A percentile compares a stretch with the other conserved stretches of the same genome.
Conservation (phyloP, 306 rosid genomes). For the Castanopsis chinensis region DNA sequence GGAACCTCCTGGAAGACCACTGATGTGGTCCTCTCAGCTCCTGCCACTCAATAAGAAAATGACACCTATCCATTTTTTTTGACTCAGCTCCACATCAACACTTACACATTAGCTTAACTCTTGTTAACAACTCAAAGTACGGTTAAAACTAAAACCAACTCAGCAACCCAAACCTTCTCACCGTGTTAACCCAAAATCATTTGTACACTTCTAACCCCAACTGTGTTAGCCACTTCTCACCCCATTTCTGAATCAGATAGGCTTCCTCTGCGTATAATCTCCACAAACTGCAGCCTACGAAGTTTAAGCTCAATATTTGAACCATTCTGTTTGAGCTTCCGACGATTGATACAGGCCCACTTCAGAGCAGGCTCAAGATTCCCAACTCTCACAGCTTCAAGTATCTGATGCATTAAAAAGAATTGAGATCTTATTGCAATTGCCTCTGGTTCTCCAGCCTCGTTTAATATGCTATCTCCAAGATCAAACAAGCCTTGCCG, state of each 20-base stretch:
- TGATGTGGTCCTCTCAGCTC: too few relatives aligned
- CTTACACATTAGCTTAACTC: too few relatives aligned
- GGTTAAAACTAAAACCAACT: too few relatives aligned
- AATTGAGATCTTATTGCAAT: slow-evolving; percentile 56
- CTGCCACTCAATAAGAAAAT: too few relatives aligned
- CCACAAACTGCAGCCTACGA: slow-evolving; percentile 64
- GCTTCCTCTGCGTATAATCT: slow-evolving; percentile 55
- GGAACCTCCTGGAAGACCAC: too few relatives aligned
- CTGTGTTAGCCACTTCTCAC: too few relatives aligned
- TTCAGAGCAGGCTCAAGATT: slow-evolving; percentile 78
- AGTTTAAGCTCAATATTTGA: slow-evolving; percentile 69
- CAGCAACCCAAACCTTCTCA: too few relatives aligned
- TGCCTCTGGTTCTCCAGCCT: slow-evolving; percentile 64
- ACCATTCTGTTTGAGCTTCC: slow-evolving; percentile 50
- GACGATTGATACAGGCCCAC: slow-evolving; percentile 59
- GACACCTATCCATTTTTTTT: too few relatives aligned
- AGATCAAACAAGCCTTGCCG: slow-evolving; percentile 67
- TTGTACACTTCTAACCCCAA: too few relatives aligned
- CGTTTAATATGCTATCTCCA: slow-evolving; percentile 64
- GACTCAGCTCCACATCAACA: too few relatives aligned
- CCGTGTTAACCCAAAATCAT: too few relatives aligned
- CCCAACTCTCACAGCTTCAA: slow-evolving; percentile 51
- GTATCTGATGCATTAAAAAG: slow-evolving; percentile 63
- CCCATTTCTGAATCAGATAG: slow-evolving; percentile 42
- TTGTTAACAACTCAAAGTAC: too few relatives aligned